Conservation (phyloP, 2,329 filamentous ascomycete genomes). For the Botrytis fabae region DNA sequence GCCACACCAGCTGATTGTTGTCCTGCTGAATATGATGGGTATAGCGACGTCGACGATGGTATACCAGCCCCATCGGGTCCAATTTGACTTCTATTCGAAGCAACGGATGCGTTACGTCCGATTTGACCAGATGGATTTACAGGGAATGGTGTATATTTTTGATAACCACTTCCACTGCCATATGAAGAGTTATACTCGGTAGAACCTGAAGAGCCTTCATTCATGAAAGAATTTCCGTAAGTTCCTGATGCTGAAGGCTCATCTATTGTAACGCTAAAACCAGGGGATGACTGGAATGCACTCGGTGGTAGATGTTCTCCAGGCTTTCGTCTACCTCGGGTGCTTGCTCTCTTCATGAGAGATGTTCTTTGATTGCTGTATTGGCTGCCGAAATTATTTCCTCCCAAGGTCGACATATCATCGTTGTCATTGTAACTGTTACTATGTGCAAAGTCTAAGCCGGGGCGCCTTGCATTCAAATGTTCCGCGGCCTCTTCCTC, state of each 20-base stretch:
- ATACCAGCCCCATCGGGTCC: background rate
- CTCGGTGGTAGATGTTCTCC: slow-evolving; percentile 33
- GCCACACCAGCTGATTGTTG: background rate
- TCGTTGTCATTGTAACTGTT: slow-evolving; percentile 41
- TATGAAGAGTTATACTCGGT: slow-evolving; percentile 10
- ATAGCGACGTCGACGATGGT: background rate
- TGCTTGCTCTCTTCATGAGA: slow-evolving; percentile 37
- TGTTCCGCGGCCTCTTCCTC: slow-evolving; percentile 47
- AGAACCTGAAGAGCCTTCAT: background rate
- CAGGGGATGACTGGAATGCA: slow-evolving; percentile 6
- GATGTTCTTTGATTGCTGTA: slow-evolving; percentile 32
- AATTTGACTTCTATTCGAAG: slow-evolving; percentile 19
- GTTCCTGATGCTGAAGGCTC: slow-evolving; percentile 1
- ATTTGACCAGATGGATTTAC: slow-evolving; percentile 13
- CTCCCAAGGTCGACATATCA: slow-evolving; percentile 16
- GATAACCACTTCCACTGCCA: slow-evolving; percentile 17
- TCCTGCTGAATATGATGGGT: slow-evolving; percentile 5
- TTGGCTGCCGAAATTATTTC: slow-evolving; percentile 29
- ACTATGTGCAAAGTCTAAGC: slow-evolving; percentile 29
- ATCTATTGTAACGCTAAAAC: slow-evolving; percentile 22
- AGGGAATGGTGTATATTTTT: slow-evolving; percentile 16
- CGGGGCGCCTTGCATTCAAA: slow-evolving; percentile 39
- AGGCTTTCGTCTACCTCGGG: slow-evolving; percentile 35
- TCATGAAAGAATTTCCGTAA: slow-evolving; percentile 9
- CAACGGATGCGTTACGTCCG: slow-evolving; percentile 8